Percentiles rank a stretch among this genome's conserved stretches.
These are phyloP conservation scores for Azolla pinnata DNA, from an alignment of 75 land plant species.

Conservation along the genomic window DNA sequence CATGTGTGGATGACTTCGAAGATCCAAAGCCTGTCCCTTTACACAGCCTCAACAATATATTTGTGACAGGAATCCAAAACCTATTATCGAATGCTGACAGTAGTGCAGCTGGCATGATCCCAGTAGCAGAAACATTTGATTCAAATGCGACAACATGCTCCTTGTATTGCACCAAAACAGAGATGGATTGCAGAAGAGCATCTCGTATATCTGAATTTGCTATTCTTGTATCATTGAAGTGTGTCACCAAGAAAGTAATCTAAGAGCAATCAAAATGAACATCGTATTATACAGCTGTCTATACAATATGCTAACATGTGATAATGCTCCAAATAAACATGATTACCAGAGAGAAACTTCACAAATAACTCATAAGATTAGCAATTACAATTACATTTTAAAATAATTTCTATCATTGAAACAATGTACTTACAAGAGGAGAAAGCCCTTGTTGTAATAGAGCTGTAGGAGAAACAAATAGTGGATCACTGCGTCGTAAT, in stretches of 20 bases:
- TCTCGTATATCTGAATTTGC: slow-evolving; percentile 84
- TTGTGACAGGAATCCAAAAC: slow-evolving; percentile 93
- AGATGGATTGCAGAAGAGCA: slow-evolving; percentile 85
- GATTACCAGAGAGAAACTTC: slow-evolving; percentile 74
- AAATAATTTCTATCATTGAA: slow-evolving; percentile 79
- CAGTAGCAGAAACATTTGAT: slow-evolving; percentile 51
- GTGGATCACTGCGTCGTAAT: slow-evolving; percentile 88
- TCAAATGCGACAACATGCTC: slow-evolving; percentile 76
- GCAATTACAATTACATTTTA: no score
- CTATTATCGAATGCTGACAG: slow-evolving; percentile 82
- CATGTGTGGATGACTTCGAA: slow-evolving; percentile 43
- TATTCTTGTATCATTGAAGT: slow-evolving; percentile 83
- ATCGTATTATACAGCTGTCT: no score
- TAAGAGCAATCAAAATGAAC: no score
- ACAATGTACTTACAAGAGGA: slow-evolving; percentile 72
- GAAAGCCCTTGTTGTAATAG: slow-evolving; percentile 82
- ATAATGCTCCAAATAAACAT: slow-evolving; percentile 71
- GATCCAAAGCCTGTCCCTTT: slow-evolving; percentile 91
- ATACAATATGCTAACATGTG: no score
- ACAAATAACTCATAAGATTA: no score
- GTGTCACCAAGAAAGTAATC: slow-evolving; percentile 88
- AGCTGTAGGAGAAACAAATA: slow-evolving; percentile 65
- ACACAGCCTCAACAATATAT: slow-evolving; percentile 75
- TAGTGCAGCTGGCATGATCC: slow-evolving; percentile 65
- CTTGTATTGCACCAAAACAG: slow-evolving; percentile 84